These are phyloP conservation scores for Lantana camara DNA, from an alignment of 257 asterid genomes.

Conservation along the genomic window DNA sequence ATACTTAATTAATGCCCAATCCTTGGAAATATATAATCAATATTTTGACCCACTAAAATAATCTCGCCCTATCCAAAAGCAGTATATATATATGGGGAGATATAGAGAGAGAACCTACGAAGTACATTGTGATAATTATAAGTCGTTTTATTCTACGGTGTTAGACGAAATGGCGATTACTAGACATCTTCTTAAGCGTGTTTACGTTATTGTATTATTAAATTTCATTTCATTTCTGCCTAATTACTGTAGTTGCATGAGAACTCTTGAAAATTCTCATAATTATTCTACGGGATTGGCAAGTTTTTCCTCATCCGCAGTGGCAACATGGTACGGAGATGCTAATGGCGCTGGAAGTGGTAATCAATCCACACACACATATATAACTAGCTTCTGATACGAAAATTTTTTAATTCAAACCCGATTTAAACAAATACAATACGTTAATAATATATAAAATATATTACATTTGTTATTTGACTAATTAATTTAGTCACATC, in stretches of 20 bases:
- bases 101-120: no score
- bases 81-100: no score
- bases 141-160: not conserved
- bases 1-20: not conserved
- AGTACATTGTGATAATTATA: not conserved
- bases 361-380: not conserved
- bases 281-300: not conserved
- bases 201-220: not conserved
- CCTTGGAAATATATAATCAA: not conserved
- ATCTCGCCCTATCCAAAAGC: no score
- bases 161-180: not conserved
- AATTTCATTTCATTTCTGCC: not conserved
- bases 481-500: no score
- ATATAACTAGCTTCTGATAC: no score
- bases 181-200: no score
- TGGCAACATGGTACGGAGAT: conserved; percentile 37
- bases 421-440: no score
- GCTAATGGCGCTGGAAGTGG: conserved; percentile 32
- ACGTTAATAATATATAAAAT: no score
- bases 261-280: not conserved
- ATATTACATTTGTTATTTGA: no score
- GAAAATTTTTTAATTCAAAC: no score
- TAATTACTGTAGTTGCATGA: conserved; percentile 14
- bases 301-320: conserved; percentile 14
- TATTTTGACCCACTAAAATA: not conserved